These are phyloP conservation scores for Xylariaceae sp. DNA, from an alignment of 2,329 filamentous ascomycete genomes.

Conservation along the genomic window DNA sequence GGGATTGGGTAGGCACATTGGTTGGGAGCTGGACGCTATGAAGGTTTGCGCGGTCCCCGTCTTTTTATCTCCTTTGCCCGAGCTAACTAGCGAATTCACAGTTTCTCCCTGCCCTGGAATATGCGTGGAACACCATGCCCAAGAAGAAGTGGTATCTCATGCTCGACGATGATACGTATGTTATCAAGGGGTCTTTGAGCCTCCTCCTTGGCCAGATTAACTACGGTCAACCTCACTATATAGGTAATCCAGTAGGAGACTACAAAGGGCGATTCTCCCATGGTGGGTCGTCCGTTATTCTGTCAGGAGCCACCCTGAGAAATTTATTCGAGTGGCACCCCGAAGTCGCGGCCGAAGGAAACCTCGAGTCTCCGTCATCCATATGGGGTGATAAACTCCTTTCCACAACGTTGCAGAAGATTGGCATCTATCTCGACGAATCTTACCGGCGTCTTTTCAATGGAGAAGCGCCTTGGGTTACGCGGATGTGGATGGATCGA, in stretches of 20 bases:
- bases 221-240: slow-evolving; percentile 42
- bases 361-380: slow-evolving; percentile 46
- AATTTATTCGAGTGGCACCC: slow-evolving; percentile 40
- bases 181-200: slow-evolving; percentile 46
- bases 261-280: slow-evolving; percentile 54
- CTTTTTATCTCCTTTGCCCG: neutral
- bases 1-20: slow-evolving; percentile 28
- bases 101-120: slow-evolving; percentile 54
- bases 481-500: slow-evolving; percentile 45
- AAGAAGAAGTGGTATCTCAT: slow-evolving; percentile 58
- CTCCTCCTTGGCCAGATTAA: slow-evolving; percentile 48
- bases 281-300: slow-evolving; percentile 50
- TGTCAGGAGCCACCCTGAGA: slow-evolving; percentile 49
- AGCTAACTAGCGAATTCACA: slow-evolving; percentile 23
- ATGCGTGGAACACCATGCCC: slow-evolving; percentile 46
- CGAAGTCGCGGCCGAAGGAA: slow-evolving; percentile 40
- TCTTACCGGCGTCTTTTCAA: slow-evolving; percentile 52
- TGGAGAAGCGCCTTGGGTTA: slow-evolving; percentile 47
- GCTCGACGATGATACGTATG: slow-evolving; percentile 55
- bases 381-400: slow-evolving; percentile 53
- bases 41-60: slow-evolving; percentile 24
- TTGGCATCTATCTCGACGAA: slow-evolving; percentile 54
- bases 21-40: slow-evolving; percentile 35
- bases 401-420: slow-evolving; percentile 48
- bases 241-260: slow-evolving; percentile 56